These are phyloP conservation scores for Monosporascus sp. DNA, from an alignment of 2,329 filamentous ascomycete genomes.

Conservation along the genomic window DNA sequence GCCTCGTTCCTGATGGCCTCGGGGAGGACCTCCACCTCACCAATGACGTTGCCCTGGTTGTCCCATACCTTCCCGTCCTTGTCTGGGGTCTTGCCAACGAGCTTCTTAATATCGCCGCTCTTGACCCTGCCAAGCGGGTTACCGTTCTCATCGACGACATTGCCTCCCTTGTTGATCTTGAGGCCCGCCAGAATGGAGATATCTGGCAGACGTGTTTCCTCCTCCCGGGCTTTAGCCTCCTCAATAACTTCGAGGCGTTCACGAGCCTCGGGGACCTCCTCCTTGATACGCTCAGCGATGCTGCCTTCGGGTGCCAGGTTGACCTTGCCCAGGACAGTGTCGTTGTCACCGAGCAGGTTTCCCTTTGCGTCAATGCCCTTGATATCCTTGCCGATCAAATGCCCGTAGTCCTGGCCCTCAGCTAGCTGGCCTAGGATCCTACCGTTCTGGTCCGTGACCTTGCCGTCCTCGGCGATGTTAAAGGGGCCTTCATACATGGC, in stretches of 20 bases:
- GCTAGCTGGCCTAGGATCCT: constrained; percentile 29
- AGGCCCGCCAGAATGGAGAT: constrained; percentile 33
- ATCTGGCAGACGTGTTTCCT: constrained; percentile 14
- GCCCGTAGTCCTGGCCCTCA: constrained; percentile 23
- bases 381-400: constrained; percentile 52
- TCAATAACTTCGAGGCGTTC: constrained; percentile 26
- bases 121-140: constrained; percentile 38
- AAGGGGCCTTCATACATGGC: constrained; percentile 31
- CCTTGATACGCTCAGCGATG: constrained; percentile 30
- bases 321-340: constrained; percentile 60
- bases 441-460: constrained; percentile 42
- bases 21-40: constrained; percentile 37
- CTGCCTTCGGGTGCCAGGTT: constrained; percentile 42
- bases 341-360: constrained; percentile 62
- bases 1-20: constrained; percentile 29
- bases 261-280: constrained; percentile 25
- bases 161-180: constrained; percentile 39
- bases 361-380: constrained; percentile 63
- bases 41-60: constrained; percentile 26
- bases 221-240: constrained; percentile 13
- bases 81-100: constrained; percentile 38
- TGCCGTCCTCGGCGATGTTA: constrained; percentile 41
- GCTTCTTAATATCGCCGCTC: constrained; percentile 35
- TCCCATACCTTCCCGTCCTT: constrained; percentile 38
- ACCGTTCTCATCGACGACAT: constrained; percentile 40